phyloP scores from a whole-genome alignment of 805 yeast species.

The Zygosaccharomyces gambellarensis region DNA sequence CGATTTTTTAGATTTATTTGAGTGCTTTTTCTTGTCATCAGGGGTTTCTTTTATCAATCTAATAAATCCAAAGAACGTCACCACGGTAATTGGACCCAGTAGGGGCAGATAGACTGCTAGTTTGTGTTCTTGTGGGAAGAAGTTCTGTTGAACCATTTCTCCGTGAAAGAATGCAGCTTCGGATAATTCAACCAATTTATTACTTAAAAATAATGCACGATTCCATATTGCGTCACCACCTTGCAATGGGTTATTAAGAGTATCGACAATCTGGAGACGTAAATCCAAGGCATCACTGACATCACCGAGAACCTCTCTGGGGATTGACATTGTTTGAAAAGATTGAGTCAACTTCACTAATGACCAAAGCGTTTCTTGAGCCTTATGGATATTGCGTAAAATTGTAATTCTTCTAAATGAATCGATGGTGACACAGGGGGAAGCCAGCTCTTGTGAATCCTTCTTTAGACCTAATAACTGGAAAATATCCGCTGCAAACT shows the following conservation, averaged over 20 bases:
- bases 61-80: slow-evolving; percentile 48
- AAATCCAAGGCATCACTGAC: slow-evolving; percentile 49
- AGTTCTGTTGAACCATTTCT: slow-evolving; percentile 91
- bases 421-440: slow-evolving; percentile 62
- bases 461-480: slow-evolving; percentile 65
- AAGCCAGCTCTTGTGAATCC: slow-evolving; percentile 40
- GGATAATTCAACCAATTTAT: slow-evolving; percentile 34
- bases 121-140: slow-evolving; percentile 93
- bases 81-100: slow-evolving; percentile 77
- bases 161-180: slow-evolving; percentile 84
- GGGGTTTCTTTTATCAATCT: slow-evolving; percentile 41
- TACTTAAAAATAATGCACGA: slow-evolving; percentile 55
- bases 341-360: slow-evolving; percentile 63
- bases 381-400: slow-evolving; percentile 51
- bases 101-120: slow-evolving; percentile 90
- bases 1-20: slow-evolving; percentile 2
- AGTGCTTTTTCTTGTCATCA: neutral
- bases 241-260: slow-evolving; percentile 27
- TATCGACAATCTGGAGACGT: slow-evolving; percentile 31
- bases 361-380: slow-evolving; percentile 69
- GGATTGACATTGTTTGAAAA: slow-evolving; percentile 78
- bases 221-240: slow-evolving; percentile 39
- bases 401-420: slow-evolving; percentile 56
- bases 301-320: slow-evolving; percentile 58
- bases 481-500: slow-evolving; percentile 70